Conservation (phyloP, 2,329 filamentous ascomycete genomes). For the Arthrobotrys sinensis region DNA sequence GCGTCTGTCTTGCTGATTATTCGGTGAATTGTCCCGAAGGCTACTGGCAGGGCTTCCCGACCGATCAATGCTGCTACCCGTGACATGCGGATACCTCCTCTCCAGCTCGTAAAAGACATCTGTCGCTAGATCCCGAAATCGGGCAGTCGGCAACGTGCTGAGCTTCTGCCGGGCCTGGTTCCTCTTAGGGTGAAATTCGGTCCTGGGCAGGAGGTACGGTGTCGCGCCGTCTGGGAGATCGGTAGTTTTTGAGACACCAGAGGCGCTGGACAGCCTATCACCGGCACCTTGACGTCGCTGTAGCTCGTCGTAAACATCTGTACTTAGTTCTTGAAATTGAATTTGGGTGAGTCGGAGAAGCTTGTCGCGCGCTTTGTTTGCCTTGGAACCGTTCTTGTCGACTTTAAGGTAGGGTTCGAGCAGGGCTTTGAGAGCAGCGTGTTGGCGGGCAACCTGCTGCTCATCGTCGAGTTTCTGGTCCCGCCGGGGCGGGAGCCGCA, state of each 20-base stretch:
- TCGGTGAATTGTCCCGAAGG: constrained; percentile 37
- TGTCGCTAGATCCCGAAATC: constrained; percentile 92
- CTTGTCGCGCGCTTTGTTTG: constrained; percentile 95
- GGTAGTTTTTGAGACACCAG: constrained; percentile 68
- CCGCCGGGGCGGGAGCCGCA: constrained; percentile 51
- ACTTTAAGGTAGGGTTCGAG: constrained; percentile 63
- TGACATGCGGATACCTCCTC: constrained; percentile 86
- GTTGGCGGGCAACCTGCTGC: constrained; percentile 71
- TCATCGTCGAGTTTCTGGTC: constrained; percentile 69
- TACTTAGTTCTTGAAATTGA: constrained; percentile 97
- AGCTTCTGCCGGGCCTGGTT: constrained; percentile 98
- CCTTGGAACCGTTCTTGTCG: constrained; percentile 66
- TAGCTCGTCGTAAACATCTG: constrained; percentile 96
- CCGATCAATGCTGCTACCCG: constrained; percentile 78
- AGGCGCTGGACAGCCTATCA: constrained; percentile 65
- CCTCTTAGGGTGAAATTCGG: constrained; percentile 93
- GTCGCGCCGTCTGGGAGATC: constrained; percentile 70
- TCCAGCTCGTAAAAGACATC: constrained; percentile 98
- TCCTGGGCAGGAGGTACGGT: constrained; percentile 84
- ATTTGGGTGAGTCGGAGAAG: constrained; percentile 88
- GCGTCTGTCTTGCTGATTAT: constrained; percentile 44
- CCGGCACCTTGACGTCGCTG: constrained; percentile 83
- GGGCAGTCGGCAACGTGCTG: constrained; percentile 85
- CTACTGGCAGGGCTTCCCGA: constrained; percentile 77
- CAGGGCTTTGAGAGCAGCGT: constrained; percentile 63